Conservation (phyloP, 225 moss, liverwort and hornwort genomes). For the Asterella californica region DNA sequence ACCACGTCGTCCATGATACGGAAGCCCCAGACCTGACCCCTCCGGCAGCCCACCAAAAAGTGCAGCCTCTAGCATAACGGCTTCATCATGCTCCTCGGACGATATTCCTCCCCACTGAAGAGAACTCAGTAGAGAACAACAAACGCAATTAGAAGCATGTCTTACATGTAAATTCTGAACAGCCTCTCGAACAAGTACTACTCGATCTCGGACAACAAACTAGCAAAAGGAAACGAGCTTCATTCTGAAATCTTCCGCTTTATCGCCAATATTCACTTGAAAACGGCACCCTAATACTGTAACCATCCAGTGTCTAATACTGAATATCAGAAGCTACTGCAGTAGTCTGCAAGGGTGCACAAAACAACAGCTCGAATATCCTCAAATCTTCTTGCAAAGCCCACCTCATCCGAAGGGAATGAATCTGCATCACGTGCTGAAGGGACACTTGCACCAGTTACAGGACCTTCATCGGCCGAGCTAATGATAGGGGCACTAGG, state of each 20-base stretch:
- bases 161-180: too few species aligned
- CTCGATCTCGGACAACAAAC: too few species aligned
- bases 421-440: conserved; percentile 33
- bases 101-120: conserved; percentile 71
- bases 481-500: conserved; percentile 16
- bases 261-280: background rate
- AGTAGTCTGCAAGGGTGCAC: background rate
- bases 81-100: conserved; percentile 65
- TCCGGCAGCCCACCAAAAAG: conserved; percentile 56
- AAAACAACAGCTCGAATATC: background rate
- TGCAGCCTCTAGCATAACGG: conserved; percentile 64
- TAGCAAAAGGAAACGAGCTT: background rate
- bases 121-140: background rate
- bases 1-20: conserved; percentile 43
- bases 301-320: too few species aligned
- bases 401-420: conserved; percentile 58
- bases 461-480: conserved; percentile 31
- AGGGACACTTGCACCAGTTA: conserved; percentile 27
- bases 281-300: too few species aligned
- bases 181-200: too few species aligned
- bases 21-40: conserved; percentile 37
- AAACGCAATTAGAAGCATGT: background rate
- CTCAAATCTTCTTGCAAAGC: background rate
- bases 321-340: background rate
- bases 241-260: background rate